Evolutionary conservation across 257 asterid species (phyloP), one percentile per base, ranked within the genome.

Genomic region (Cynanchum wilfordii): DNA sequence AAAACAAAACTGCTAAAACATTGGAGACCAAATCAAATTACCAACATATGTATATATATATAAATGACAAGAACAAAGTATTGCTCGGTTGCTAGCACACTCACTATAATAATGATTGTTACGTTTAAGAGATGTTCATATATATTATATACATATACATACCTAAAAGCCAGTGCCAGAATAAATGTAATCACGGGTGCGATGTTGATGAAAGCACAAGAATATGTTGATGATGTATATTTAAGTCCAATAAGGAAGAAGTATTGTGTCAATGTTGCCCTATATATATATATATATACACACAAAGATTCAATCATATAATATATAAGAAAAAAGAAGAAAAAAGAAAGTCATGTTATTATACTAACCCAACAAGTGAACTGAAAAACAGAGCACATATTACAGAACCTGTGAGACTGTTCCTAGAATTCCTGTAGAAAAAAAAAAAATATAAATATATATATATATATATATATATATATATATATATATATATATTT

Each of bases 181-280:
- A 86, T 25, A 33, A 92, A 89, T 17, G 98, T 89, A 52, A 86
- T 62, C 1, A 90, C 89, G 0, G 98, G 98, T 22, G 85, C 95
- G 74, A 84, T 55, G 74, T 90, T 92, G 66, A 85, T 71, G 88
- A 92, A 92, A 65, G 97, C 96, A 54, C 91, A 86, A 13, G 86
- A 72, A 78, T 88, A 88, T 25, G 98, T 92, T 66, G 93, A 81
- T 47, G 98, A 77, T 17, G 98, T 90, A 40, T 86, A 85, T 72
- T 86, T 84, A 10, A 92, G 91, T 30, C 98, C 98, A 22, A 87
- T 71, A 63, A 92, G 70, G 87, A 86, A 85, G 73, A 90, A 76
- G 76, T 87, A 87, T 57, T 85, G 94, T 2, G 88, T 73, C 8
- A 89, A 87, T 25, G 98, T 87, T 66, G 85, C 80, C 89, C 98